Conservation (phyloP, 179 eudicot species). For the Nepenthes alata region DNA sequence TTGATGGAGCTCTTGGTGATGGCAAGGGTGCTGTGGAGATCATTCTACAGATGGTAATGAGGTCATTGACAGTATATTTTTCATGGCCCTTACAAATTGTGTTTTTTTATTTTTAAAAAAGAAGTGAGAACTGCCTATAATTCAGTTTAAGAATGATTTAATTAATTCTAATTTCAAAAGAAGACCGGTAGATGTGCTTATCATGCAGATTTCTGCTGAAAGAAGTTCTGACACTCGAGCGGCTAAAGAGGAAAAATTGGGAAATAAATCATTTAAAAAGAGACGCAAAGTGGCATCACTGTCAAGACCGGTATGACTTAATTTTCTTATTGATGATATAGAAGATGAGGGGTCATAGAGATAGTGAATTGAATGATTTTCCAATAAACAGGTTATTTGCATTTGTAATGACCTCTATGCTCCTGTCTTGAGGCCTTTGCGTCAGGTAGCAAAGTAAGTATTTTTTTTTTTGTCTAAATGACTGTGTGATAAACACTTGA, state of each 20-base stretch:
- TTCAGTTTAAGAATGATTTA: not conserved
- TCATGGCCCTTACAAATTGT: not conserved
- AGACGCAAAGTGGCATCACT: slow-evolving; percentile 47
- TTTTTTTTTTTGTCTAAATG: not conserved
- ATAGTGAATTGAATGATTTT: slow-evolving; percentile 11
- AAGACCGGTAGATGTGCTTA: slow-evolving; percentile 3
- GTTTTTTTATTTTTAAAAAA: not conserved
- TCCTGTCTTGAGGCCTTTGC: slow-evolving; percentile 86
- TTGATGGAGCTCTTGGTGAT: slow-evolving; percentile 97
- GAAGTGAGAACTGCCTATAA: not conserved
- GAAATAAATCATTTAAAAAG: slow-evolving; percentile 39
- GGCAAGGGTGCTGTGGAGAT: slow-evolving; percentile 97
- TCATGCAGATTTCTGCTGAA: slow-evolving; percentile 47
- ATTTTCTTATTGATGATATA: slow-evolving; percentile 4
- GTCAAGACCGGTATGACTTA: slow-evolving; percentile 75
- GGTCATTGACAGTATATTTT: not conserved
- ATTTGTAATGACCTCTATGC: slow-evolving; percentile 97
- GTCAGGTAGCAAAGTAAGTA: slow-evolving; percentile 89
- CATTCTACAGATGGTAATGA: slow-evolving; percentile 69
- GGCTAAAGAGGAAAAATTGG: slow-evolving; percentile 39
- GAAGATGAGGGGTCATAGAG: slow-evolving; percentile 5
- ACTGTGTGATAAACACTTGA: not conserved
- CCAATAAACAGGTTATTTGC: slow-evolving; percentile 72
- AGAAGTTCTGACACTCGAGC: slow-evolving; percentile 34
- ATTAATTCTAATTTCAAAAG: not conserved